phyloP scores from a whole-genome alignment of 306 rosid species.

The Geum urbanum region DNA sequence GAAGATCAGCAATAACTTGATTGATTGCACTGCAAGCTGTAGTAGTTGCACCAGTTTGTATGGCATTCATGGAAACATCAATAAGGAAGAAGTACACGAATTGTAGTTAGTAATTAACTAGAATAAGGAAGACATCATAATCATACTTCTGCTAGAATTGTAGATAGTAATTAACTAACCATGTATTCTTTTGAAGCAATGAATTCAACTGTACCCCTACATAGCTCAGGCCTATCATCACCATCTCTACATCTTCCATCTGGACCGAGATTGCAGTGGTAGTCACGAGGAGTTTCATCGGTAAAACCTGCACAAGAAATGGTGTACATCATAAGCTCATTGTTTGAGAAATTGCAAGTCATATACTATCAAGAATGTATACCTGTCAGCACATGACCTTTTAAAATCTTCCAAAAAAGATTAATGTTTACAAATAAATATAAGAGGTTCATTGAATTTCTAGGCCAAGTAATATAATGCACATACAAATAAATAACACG shows the following conservation, averaged over 20 bases:
- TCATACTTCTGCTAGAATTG: neutral
- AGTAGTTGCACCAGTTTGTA: constrained; percentile 97
- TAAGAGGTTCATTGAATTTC: neutral
- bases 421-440: neutral
- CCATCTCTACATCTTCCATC: constrained; percentile 98
- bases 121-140: neutral
- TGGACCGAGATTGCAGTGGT: constrained; percentile 98
- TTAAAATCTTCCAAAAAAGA: neutral
- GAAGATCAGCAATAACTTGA: constrained; percentile 90
- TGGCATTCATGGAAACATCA: constrained; percentile 93
- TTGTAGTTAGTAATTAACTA: neutral
- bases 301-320: constrained; percentile 64
- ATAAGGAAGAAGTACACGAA: constrained; percentile 79
- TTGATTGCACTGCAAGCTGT: constrained; percentile 98
- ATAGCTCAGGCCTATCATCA: constrained; percentile 92
- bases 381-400: neutral
- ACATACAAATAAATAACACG: neutral
- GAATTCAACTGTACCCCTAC: constrained; percentile 97
- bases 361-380: neutral
- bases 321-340: constrained; percentile 4
- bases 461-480: neutral
- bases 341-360: constrained; percentile 4
- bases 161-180: constrained; percentile 53
- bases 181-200: constrained; percentile 91
- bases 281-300: constrained; percentile 97